Base-by-base conservation (phyloP, 176 grass and related monocot genomes). In the Metroxylon sagu region DNA sequence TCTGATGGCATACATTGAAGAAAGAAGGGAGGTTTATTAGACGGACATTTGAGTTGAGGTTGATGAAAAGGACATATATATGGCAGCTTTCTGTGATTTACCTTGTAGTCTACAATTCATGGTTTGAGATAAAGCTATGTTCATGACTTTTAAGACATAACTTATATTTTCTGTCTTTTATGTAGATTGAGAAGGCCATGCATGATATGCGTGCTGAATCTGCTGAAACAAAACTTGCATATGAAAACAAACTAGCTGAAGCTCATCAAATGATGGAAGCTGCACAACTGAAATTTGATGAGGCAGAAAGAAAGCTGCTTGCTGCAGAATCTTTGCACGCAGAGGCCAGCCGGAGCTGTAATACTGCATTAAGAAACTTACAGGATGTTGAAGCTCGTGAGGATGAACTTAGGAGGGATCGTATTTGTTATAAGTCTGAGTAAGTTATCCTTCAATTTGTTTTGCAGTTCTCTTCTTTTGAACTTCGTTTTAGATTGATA, bases 101-200 rank as follows among this genome's bases (percentile, higher is more conserved):
- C 1, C 35, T 43, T 43, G 35, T 43, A 43, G 8, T 43, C 35
- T 43, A 12, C 2, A 12, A 43, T 43, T 7, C 12, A 43, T 12
- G 2, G 35, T 43, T 43, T 43, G 8, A 43, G 35, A 43, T 43
- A 43, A 43, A 12, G 10, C 35, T 43, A 43, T 43, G 35, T 12
- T 43, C 8, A 14, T 43, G 8, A 3, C 10, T 3, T 3, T 43
- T 3, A 14, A 57, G 14, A 14, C 61, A 17, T 54, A 53, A 49
- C 61, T 58, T 71, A 39, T 16, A 68, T 62, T 59, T 5, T 0
- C 6, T 26, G 76, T n/a, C 39, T 82, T 21, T 57, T 62, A 71
- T 80, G 39, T 75, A 98, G 93, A 86, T 98, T 65, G 93, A 98
- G 76, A 98, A 81, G 16, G 84, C 93, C 67, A 53, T 92, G 60